Evolutionary conservation across 495 filamentous ascomycete species (phyloP), one percentile per base, ranked within the genome.

Genomic region (Penicillium goetzii): DNA sequence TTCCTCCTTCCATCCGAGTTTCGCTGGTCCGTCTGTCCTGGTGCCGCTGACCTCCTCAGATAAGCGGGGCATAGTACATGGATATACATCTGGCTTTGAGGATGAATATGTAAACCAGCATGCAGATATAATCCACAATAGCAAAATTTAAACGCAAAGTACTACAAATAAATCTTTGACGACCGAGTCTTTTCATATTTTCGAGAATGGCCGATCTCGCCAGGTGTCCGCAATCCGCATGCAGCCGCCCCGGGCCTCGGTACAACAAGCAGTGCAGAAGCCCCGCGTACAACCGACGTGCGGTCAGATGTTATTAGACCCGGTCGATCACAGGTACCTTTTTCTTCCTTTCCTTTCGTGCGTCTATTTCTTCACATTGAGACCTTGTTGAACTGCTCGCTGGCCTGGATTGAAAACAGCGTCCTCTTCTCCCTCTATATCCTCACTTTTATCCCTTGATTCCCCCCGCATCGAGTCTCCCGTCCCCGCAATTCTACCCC

Each of bases 211-310:
- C 65, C 65, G 68, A 60, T 36, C 26, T 58, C 40, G 65, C 59
- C 11, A 23, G 21, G 10, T 47, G 55, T 43, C 69, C 69, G 68
- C 68, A 66, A 49, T 43, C 69, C 69, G 68, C 68, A 66, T 73
- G 65, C 64, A 70, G 63, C 64, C 69, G 68, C 60, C 58, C 59
- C 67, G 70, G 67, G 72, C 72, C 72, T 74, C 72, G 72, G 72
- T 71, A 50, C 62, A 64, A 51, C 8, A 34, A 12, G n/a, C 2
- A 3, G 17, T 36, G 19, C 54, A 55, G 53, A 33, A 53, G 33
- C 71, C 63, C 76, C 76, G 76, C 74, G 73, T 69, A 65, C 73
- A 78, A 75, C 74, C 76, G 76, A 65, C 40, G 47, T 32, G 43
- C 32, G 49, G 59, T 45, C 36, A 55, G 58, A 57, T 57, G 52